Base-by-base conservation (phyloP, 805 yeast genomes). In the Candida sithepensis region DNA sequence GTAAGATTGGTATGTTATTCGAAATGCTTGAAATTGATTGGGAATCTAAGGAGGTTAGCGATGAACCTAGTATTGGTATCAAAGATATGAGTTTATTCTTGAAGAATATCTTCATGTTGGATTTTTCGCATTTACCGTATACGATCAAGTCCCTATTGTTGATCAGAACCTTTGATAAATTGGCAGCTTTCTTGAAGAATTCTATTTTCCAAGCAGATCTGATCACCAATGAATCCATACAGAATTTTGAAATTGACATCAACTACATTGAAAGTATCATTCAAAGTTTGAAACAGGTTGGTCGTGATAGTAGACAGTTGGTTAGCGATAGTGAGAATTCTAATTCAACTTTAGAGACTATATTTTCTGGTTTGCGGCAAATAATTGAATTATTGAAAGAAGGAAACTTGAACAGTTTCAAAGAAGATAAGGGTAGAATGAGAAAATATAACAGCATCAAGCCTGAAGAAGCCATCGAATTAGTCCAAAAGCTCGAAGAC, bases 11-110 rank as follows among this genome's bases (percentile, higher is more conserved):
- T 48, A 92, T 84, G 66, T 79, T 92, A 54, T 71, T 92, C 54
- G 96, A 87, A 47, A 79, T 87, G 69, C 85, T 88, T 22, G 95
- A 88, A 52, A 87, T 88, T 67, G 88, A 90, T 60, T 92, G 97
- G 96, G 66, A 70, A 18, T 76, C 91, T 0, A 70, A 66, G 3
- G 60, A 56, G 9, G 57, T 72, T 12, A 78, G 79, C 53, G 64
- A 58, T 0, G 86, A 82, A 47, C 94, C 97, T 14, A 84, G 86
- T 54, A 75, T 75, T 55, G 84, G 84, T 44, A 79, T 92, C 47
- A 79, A 81, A 42, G 98, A 92, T 66, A 81, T 91, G 73, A 91
- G 96, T 16, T 79, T 84, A 48, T 94, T 84, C 65, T 73, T 92
- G 60, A 87, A 86, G 53, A 88, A 88, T 66, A 78, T 91, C 75